Conservation (phyloP, 306 rosid species). For the Pachyrhizus erosus region DNA sequence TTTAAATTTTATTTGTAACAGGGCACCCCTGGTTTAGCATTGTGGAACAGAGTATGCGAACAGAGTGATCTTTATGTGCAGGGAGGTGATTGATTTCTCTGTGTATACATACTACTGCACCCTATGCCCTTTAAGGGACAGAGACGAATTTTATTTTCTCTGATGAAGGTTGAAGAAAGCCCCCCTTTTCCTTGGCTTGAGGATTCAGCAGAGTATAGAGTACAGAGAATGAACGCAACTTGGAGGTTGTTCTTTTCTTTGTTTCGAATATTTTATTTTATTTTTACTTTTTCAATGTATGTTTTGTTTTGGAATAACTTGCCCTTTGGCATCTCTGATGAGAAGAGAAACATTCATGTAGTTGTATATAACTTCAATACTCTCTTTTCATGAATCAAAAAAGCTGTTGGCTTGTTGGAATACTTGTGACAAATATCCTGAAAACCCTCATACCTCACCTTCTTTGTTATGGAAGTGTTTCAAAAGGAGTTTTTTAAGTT, state of each 20-base stretch:
- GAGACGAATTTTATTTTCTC: not conserved
- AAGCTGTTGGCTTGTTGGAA: not conserved
- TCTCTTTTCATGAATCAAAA: not conserved
- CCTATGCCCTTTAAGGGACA: not conserved
- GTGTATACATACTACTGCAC: not conserved
- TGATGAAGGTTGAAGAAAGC: not conserved
- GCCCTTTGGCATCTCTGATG: not conserved
- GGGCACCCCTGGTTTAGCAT: constrained; percentile 71
- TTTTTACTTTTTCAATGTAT: not conserved
- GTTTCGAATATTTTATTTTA: not conserved
- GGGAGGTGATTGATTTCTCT: not conserved
- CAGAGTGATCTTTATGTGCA: not conserved
- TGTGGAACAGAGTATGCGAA: constrained; percentile 38
- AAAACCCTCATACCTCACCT: no score
- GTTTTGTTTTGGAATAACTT: not conserved
- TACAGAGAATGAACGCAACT: not conserved
- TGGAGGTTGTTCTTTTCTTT: not conserved
- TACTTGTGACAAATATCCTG: not conserved
- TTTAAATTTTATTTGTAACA: constrained; percentile 26
- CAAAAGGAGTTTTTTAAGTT: no score
- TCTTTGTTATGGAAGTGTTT: no score
- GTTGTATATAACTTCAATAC: not conserved
- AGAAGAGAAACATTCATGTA: not conserved
- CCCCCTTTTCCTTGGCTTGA: not conserved
- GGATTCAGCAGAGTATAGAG: not conserved